Conservation (phyloP, 1,139 yeast species). For the Zygosaccharomyces pseudobailii region DNA sequence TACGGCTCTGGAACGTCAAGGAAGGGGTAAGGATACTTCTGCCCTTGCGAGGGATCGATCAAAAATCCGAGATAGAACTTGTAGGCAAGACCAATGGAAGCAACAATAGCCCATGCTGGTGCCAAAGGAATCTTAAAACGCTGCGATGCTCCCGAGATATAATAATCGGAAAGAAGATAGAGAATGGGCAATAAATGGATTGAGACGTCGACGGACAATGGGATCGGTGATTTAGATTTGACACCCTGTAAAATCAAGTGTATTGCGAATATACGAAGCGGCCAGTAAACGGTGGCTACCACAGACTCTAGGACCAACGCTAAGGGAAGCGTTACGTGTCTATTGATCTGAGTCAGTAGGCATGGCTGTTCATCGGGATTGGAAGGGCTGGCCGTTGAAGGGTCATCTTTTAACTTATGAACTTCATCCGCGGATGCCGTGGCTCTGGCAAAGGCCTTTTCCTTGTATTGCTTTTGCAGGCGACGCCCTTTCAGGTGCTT, state of each 20-base stretch:
- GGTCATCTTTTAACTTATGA: background rate
- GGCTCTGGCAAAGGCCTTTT: slow-evolving; percentile 1
- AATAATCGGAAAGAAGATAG: slow-evolving; percentile 47
- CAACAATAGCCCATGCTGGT: slow-evolving; percentile 41
- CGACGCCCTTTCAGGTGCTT: background rate
- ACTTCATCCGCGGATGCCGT: slow-evolving; percentile 2
- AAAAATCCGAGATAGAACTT: slow-evolving; percentile 49
- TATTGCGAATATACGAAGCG: slow-evolving; percentile 49
- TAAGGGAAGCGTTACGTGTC: slow-evolving; percentile 37
- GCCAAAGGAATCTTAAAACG: slow-evolving; percentile 30
- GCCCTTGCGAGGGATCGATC: slow-evolving; percentile 45
- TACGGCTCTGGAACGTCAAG: slow-evolving; percentile 46
- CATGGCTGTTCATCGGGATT: background rate
- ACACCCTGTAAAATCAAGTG: slow-evolving; percentile 40
- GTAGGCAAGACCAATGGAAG: slow-evolving; percentile 43
- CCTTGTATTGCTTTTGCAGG: background rate
- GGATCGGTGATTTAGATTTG: slow-evolving; percentile 35
- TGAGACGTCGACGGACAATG: slow-evolving; percentile 48
- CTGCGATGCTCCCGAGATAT: slow-evolving; percentile 48
- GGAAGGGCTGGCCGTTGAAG: background rate
- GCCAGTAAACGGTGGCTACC: slow-evolving; percentile 64
- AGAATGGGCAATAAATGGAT: slow-evolving; percentile 58
- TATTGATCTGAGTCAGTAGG: slow-evolving; percentile 11
- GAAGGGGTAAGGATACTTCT: slow-evolving; percentile 63
- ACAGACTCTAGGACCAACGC: slow-evolving; percentile 55